Conservation (phyloP, 768 basidiomycete genomes). For the Lentinula boryana region DNA sequence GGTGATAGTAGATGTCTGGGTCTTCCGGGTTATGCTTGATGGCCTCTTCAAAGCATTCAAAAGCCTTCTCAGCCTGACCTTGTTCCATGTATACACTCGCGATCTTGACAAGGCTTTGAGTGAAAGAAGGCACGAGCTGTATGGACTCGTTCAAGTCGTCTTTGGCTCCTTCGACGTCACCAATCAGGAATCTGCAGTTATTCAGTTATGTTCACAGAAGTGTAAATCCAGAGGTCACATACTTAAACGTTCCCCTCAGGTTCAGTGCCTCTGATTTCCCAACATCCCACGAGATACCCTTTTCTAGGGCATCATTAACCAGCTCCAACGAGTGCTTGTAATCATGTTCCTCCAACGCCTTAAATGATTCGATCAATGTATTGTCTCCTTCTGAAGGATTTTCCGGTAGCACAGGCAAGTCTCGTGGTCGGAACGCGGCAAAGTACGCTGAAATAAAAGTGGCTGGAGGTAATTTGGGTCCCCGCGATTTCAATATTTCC, state of each 20-base stretch:
- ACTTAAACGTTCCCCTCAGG: constrained; percentile 95
- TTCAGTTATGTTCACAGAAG: background rate
- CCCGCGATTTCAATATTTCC: constrained; percentile 63
- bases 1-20: constrained; percentile 97
- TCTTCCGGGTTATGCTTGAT: constrained; percentile 77
- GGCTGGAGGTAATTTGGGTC: constrained; percentile 78
- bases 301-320: constrained; percentile 79
- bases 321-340: constrained; percentile 77
- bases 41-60: constrained; percentile 89
- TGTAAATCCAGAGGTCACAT: constrained; percentile 17
- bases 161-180: constrained; percentile 78
- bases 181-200: constrained; percentile 71
- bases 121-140: constrained; percentile 57
- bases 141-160: constrained; percentile 77
- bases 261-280: constrained; percentile 88
- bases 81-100: constrained; percentile 98
- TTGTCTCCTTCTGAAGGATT: constrained; percentile 74
- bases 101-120: constrained; percentile 93
- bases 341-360: constrained; percentile 81
- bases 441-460: constrained; percentile 96
- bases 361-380: constrained; percentile 71
- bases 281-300: constrained; percentile 71
- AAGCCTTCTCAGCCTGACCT: constrained; percentile 71
- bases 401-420: constrained; percentile 68
- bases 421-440: constrained; percentile 85